phyloP scores from a whole-genome alignment of 805 yeast species.

The Hanseniaspora vineae region DNA sequence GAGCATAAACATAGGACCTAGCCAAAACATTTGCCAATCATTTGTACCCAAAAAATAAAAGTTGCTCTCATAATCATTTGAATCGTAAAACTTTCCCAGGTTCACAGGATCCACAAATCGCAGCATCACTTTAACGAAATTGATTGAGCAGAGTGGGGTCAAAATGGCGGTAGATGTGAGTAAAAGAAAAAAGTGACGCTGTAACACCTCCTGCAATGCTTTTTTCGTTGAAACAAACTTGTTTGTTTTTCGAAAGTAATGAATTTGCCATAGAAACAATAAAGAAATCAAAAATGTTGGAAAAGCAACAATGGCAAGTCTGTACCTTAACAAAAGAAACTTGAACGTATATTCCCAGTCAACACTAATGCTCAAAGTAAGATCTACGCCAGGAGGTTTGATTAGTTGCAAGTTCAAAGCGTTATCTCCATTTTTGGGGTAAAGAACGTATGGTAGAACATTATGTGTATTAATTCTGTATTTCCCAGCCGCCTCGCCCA shows the following conservation, averaged over 20 bases:
- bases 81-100: constrained; percentile 29
- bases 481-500: constrained; percentile 31
- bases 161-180: constrained; percentile 14
- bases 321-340: constrained; percentile 58
- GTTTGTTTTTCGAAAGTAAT: constrained; percentile 10
- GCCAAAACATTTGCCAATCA: constrained; percentile 38
- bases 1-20: constrained; percentile 42
- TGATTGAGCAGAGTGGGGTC: constrained; percentile 24
- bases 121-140: constrained; percentile 27
- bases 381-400: constrained; percentile 12
- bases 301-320: constrained; percentile 60
- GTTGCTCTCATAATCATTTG: constrained; percentile 36
- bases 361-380: constrained; percentile 10
- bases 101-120: constrained; percentile 42
- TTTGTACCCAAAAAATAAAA: constrained; percentile 58
- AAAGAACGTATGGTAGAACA: constrained; percentile 56
- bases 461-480: constrained; percentile 41
- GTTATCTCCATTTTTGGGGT: constrained; percentile 11
- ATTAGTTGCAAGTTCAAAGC: constrained; percentile 13
- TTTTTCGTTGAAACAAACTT: constrained; percentile 32
- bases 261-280: constrained; percentile 23
- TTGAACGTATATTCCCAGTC: constrained; percentile 37
- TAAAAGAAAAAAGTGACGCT: constrained; percentile 17
- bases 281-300: constrained; percentile 43
- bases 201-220: constrained; percentile 29